Evolutionary conservation across 1,284 basidiomycete genomes (phyloP).

Genomic region (Ustilago sp.): DNA sequence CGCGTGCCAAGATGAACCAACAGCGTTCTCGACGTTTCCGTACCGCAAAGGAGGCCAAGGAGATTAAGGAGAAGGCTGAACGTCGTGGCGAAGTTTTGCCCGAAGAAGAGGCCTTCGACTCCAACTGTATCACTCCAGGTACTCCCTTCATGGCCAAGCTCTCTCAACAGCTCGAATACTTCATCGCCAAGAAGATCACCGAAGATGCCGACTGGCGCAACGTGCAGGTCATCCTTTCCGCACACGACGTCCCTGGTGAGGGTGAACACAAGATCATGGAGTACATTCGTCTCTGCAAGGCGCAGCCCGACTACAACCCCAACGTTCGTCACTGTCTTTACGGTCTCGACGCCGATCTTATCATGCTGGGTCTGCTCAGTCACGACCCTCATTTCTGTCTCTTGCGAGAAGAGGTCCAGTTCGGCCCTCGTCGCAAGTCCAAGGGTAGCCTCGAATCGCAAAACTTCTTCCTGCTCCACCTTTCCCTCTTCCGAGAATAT

Average conservation of each 20-base stretch:
- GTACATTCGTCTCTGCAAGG: conserved; percentile 92
- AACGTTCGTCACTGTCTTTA: conserved; percentile 97
- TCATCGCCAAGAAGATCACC: conserved; percentile 74
- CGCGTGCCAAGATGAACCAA: conserved; percentile 99
- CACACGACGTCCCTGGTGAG: conserved; percentile 97
- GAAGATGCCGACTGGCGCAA: conserved; percentile 78
- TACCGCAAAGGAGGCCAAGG: conserved; percentile 91
- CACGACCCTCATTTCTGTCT: conserved; percentile 99
- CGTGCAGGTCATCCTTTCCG: conserved; percentile 92
- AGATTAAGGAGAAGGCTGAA: conserved; percentile 85
- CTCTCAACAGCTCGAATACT: conserved; percentile 92
- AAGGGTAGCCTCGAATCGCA: conserved; percentile 84
- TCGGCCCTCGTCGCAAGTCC: conserved; percentile 79
- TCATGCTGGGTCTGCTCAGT: conserved; percentile 96
- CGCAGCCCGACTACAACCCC: conserved; percentile 93
- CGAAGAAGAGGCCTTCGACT: conserved; percentile 94
- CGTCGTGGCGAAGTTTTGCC: conserved; percentile 90
- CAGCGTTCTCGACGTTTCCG: conserved; percentile 86
- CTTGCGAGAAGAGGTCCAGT: conserved; percentile 96
- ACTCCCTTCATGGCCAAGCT: conserved; percentile 94
- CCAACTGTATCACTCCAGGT: conserved; percentile 98
- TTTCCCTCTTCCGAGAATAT: conserved; percentile 95
- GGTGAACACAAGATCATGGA: conserved; percentile 99
- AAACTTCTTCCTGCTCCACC: conserved; percentile 94
- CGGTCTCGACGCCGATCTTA: conserved; percentile 96